A percentile compares a stretch with the other conserved stretches of the same genome.
Evolutionary conservation across 306 rosid species (phyloP).

Genomic region (Alnus glutinosa): DNA sequence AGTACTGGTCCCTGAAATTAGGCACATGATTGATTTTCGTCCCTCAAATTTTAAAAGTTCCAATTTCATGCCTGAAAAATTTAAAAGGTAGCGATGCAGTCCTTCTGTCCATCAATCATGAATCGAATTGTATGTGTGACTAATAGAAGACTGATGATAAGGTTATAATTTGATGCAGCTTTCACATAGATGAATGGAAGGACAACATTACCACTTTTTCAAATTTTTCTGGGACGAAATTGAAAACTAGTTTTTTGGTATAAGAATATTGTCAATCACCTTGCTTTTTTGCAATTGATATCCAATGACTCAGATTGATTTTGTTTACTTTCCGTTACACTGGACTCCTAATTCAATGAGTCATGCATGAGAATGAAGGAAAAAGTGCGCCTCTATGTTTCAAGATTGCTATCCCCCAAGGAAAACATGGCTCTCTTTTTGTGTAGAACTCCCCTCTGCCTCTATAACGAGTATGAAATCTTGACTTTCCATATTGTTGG

Average conservation of each 20-base stretch:
- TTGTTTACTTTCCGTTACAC: constrained; percentile 14
- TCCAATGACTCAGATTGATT: constrained; percentile 3
- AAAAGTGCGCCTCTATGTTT: background rate
- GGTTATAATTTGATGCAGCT: background rate
- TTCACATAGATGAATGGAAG: background rate
- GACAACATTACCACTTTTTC: background rate
- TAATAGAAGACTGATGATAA: background rate
- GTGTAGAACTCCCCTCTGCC: background rate
- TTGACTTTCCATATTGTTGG: background rate
- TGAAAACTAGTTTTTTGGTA: background rate
- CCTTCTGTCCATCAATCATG: background rate
- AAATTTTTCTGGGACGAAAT: background rate
- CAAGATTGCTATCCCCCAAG: background rate
- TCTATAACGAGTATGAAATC: background rate
- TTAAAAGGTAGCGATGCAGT: background rate
- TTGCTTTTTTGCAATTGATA: background rate
- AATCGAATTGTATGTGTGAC: background rate
- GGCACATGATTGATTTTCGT: background rate
- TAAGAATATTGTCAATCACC: background rate
- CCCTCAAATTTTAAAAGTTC: background rate
- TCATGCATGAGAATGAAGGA: background rate
- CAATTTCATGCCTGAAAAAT: background rate
- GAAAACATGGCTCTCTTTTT: background rate
- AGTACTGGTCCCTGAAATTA: background rate
- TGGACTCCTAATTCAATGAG: background rate